phyloP scores from a whole-genome alignment of 306 rosid species.

The Quercus mongolica region DNA sequence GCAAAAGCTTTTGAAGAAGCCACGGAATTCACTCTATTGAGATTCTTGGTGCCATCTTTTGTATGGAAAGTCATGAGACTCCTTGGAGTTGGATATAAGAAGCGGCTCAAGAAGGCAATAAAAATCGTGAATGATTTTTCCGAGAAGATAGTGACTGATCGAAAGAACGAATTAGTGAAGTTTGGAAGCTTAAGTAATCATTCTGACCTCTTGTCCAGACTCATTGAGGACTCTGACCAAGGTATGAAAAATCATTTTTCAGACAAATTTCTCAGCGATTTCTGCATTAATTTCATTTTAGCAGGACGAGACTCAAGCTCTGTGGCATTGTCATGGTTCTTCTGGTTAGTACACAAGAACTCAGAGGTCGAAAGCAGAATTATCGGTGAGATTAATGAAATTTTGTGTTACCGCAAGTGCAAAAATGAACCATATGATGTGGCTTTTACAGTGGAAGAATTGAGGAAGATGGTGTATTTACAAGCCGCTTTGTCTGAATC shows the following conservation, averaged over 20 bases:
- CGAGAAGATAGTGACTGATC: conserved; percentile 7
- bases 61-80: conserved; percentile 4
- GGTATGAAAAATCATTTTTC: background rate
- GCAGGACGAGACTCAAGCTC: conserved; percentile 58
- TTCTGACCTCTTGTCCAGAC: conserved; percentile 39
- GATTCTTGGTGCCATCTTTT: conserved; percentile 1
- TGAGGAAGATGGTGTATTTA: conserved; percentile 43
- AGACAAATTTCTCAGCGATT: conserved; percentile 31
- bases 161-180: conserved; percentile 15
- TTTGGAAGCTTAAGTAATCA: conserved; percentile 4
- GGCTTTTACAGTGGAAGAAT: conserved; percentile 27
- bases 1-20: conserved; percentile 20
- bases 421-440: background rate
- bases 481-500: conserved; percentile 45
- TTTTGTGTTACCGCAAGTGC: conserved; percentile 1
- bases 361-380: conserved; percentile 27
- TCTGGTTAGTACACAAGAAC: conserved; percentile 38
- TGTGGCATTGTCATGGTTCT: conserved; percentile 48
- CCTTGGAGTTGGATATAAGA: conserved; percentile 6
- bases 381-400: conserved; percentile 15
- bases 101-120: conserved; percentile 7
- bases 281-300: conserved; percentile 39
- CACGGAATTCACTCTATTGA: background rate
- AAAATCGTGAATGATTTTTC: conserved; percentile 29
- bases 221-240: background rate